Conservation (phyloP, 352 stramenopile species). For the Pythium pyrilobum region DNA sequence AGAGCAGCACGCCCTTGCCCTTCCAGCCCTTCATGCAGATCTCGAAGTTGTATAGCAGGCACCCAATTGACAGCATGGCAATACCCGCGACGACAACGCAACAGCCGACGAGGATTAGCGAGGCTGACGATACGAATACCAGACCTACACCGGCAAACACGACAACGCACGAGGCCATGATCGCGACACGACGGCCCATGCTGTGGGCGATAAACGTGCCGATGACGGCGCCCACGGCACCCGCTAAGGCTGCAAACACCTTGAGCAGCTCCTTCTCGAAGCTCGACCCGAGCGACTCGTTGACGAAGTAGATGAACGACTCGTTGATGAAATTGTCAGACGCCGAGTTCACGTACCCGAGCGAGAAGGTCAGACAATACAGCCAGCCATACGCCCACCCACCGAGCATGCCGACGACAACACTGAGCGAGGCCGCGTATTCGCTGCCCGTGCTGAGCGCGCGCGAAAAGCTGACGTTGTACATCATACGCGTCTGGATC, state of each 20-base stretch:
- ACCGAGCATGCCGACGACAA: slow-evolving; percentile 63
- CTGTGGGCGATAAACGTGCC: slow-evolving; percentile 45
- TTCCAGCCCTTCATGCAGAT: slow-evolving; percentile 85
- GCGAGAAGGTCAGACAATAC: slow-evolving; percentile 72
- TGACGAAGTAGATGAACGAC: slow-evolving; percentile 82
- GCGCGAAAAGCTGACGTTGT: slow-evolving; percentile 85
- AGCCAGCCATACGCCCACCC: slow-evolving; percentile 80
- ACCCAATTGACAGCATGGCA: slow-evolving; percentile 71
- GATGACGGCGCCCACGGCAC: slow-evolving; percentile 44
- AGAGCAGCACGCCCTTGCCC: slow-evolving; percentile 83
- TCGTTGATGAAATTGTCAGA: slow-evolving; percentile 79
- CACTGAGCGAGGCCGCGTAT: slow-evolving; percentile 68
- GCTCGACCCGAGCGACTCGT: slow-evolving; percentile 30
- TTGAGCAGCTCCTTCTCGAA: slow-evolving; percentile 70
- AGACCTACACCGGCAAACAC: slow-evolving; percentile 59
- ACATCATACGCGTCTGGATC: slow-evolving; percentile 90
- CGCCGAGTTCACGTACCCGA: slow-evolving; percentile 73
- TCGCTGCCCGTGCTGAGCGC: slow-evolving; percentile 79
- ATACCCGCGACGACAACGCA: slow-evolving; percentile 63
- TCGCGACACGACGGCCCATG: slow-evolving; percentile 60
- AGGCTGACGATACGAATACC: slow-evolving; percentile 62
- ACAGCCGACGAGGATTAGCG: slow-evolving; percentile 62
- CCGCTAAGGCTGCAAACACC: slow-evolving; percentile 55
- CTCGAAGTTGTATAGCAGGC: slow-evolving; percentile 85
- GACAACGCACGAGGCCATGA: slow-evolving; percentile 50